Base-by-base conservation (phyloP, 345 rosid species). In the Kandelia obovata region DNA sequence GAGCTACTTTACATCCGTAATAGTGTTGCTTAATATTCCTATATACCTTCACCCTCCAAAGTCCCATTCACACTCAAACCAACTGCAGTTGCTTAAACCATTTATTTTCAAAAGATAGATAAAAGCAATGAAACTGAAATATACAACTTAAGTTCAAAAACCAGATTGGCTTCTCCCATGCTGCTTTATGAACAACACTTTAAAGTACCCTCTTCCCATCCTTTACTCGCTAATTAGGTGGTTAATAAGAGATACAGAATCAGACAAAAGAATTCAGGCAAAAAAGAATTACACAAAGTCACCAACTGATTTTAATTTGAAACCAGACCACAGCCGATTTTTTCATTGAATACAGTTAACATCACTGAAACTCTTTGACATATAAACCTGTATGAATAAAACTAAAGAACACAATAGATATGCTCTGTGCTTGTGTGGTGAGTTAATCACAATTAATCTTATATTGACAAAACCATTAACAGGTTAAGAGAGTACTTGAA, bases 141-240 rank as follows among this genome's bases (percentile, higher is more conserved):
- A 15, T 43, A 15, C 19, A 43, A 43, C 49, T 43, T 1, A 43
- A 43, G 49, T 13, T 11, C 4, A 43, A 43, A 43, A 15, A 43
- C 17, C 49, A 43, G 49, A 43, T 2, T 43, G 49, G 49, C 5
- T 43, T 43, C 19, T 15, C 49, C 49, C 49, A 43, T 43, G 49
- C 17, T 43, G 49, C 49, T 43, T 15, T 43, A 11, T 15, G 5
- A 43, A 43, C 49, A 11, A 43, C 17, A 13, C 49, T 43, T 43
- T 28, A 89, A 51, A 11, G 86, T 87, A 83, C 89, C 74, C 81
- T 92, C 77, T 15, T 13, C 16, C 49, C 19, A 43, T 43, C 49
- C 16, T 43, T 13, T 15, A 39, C 5, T 15, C 49, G 13, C 49
- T 13, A 43, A 43, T 43, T 13, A 43, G 17, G 27, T 55, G 30